A percentile compares a stretch with the other conserved stretches of the same genome.
Evolutionary conservation across 768 basidiomycete species (phyloP).

Genomic region (Rhodotorula paludigena): DNA sequence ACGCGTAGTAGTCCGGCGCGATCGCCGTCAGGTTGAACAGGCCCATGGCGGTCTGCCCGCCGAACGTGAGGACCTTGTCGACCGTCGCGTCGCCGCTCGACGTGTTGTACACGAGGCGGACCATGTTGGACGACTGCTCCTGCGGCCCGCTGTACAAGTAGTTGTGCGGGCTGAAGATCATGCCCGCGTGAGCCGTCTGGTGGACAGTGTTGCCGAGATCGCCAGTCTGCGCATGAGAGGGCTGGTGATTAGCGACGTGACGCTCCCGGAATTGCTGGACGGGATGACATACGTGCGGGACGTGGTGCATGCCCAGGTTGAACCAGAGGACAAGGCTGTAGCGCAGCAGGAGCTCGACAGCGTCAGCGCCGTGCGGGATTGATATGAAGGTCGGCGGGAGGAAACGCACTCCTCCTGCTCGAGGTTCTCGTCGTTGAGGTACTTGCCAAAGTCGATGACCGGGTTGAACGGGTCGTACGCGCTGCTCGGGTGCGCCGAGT

Average conservation of each 20-base stretch:
- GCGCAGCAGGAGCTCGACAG: not conserved
- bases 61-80: constrained; percentile 18
- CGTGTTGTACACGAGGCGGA: constrained; percentile 43
- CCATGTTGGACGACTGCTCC: constrained; percentile 41
- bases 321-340: constrained; percentile 20
- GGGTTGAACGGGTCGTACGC: constrained; percentile 42
- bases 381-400: not conserved
- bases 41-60: constrained; percentile 10
- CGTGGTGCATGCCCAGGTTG: constrained; percentile 45
- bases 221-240: constrained; percentile 38
- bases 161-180: constrained; percentile 46
- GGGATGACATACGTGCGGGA: not conserved
- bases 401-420: constrained; percentile 46
- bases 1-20: constrained; percentile 8
- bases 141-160: constrained; percentile 44
- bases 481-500: constrained; percentile 38
- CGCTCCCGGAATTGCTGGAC: no score
- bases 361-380: not conserved
- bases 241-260: no score
- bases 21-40: constrained; percentile 15
- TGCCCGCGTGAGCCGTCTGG: not conserved
- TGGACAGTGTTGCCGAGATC: constrained; percentile 45
- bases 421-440: constrained; percentile 45
- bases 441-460: constrained; percentile 45
- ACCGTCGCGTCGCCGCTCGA: not conserved